phyloP scores from a whole-genome alignment of 2,329 filamentous ascomycete species.

The Clonostachys solani region DNA sequence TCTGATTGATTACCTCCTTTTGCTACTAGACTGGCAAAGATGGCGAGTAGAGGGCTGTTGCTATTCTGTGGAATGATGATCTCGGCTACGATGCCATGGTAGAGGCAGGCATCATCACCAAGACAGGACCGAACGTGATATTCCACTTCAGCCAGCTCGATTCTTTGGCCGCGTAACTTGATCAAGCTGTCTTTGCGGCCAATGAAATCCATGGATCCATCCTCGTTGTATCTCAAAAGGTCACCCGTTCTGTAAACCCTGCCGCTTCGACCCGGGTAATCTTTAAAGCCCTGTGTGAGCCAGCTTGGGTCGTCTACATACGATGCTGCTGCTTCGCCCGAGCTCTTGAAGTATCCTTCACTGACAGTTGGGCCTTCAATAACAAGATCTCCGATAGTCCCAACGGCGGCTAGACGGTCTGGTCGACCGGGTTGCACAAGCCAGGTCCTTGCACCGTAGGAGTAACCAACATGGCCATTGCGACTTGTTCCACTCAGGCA shows the following conservation, averaged over 20 bases:
- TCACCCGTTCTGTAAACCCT: slow-evolving; percentile 14
- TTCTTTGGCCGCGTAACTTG: slow-evolving; percentile 30
- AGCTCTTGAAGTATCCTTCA: not conserved
- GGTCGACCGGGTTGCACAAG: slow-evolving; percentile 1
- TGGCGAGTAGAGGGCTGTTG: too few relatives aligned
- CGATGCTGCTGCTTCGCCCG: too few relatives aligned
- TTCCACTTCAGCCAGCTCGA: slow-evolving; percentile 11
- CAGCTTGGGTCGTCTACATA: not conserved
- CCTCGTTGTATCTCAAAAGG: slow-evolving; percentile 6
- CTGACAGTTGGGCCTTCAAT: slow-evolving; percentile 1
- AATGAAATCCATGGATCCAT: slow-evolving; percentile 9
- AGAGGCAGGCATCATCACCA: too few relatives aligned
- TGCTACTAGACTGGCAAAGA: too few relatives aligned
- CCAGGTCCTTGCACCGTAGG: slow-evolving; percentile 1
- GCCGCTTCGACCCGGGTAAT: slow-evolving; percentile 22
- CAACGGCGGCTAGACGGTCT: not conserved
- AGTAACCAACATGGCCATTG: not conserved
- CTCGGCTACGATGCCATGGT: too few relatives aligned
- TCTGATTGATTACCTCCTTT: too few relatives aligned
- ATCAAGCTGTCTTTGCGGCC: slow-evolving; percentile 38
- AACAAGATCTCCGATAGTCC: slow-evolving; percentile 1
- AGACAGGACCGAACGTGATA: not conserved
- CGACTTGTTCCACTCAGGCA: not conserved
- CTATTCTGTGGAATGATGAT: too few relatives aligned
- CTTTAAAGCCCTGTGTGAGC: not conserved